phyloP scores from a whole-genome alignment of 345 rosid genomes.

The Anastatica hierochuntica region DNA sequence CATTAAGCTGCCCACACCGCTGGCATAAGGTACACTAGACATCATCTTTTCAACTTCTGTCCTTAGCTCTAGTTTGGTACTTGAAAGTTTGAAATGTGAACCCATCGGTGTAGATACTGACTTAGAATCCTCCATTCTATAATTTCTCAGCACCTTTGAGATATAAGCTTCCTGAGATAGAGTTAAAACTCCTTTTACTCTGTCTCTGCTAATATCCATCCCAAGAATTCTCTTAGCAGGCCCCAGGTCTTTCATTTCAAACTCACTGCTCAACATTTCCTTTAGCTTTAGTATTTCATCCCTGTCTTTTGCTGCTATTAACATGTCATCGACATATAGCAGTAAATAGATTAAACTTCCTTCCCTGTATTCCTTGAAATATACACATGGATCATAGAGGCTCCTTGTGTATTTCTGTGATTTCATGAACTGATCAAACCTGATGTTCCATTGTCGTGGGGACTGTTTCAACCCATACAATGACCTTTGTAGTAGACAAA shows the following conservation, averaged over 20 bases:
- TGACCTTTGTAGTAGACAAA: neutral
- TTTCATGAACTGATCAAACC: neutral
- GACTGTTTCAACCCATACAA: neutral
- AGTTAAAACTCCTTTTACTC: neutral
- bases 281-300: neutral
- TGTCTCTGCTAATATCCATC: neutral
- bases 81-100: neutral
- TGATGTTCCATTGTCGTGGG: neutral
- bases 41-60: neutral
- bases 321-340: too few species aligned
- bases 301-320: neutral
- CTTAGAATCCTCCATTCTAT: neutral
- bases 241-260: neutral
- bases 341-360: neutral
- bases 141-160: neutral
- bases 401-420: neutral
- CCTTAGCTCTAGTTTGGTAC: neutral
- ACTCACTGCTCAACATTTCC: neutral
- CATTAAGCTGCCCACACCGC: neutral
- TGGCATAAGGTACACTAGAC: neutral
- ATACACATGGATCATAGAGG: neutral
- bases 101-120: neutral
- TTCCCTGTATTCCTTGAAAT: neutral
- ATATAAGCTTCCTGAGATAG: neutral
- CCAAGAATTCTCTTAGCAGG: too few species aligned